phyloP scores from a whole-genome alignment of 2,329 filamentous ascomycete species.

The Claviceps fusiformis region DNA sequence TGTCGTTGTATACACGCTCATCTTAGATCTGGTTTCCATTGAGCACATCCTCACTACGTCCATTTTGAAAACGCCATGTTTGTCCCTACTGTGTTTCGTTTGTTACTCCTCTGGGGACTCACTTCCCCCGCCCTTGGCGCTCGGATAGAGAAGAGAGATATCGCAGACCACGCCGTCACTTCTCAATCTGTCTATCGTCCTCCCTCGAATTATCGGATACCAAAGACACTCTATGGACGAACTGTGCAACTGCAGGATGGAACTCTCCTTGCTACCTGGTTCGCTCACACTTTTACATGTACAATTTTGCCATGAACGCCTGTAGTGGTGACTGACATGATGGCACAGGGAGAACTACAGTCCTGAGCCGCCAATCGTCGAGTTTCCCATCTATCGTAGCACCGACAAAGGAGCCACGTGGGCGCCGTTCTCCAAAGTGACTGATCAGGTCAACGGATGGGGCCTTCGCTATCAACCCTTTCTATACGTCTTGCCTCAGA shows the following conservation, averaged over 20 bases:
- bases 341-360: not conserved
- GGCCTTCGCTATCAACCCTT: not conserved
- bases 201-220: not conserved
- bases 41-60: not conserved
- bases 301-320: too few relatives aligned
- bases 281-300: not conserved
- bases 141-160: not conserved
- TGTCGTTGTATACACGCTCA: not conserved
- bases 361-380: not conserved
- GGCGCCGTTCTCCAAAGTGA: not conserved
- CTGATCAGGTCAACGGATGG: not conserved
- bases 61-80: not conserved
- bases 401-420: not conserved
- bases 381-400: not conserved
- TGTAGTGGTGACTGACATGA: not conserved
- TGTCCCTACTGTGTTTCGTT: not conserved
- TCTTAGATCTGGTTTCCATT: not conserved
- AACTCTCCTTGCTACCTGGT: not conserved
- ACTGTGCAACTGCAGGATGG: not conserved
- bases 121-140: not conserved
- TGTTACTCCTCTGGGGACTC: not conserved
- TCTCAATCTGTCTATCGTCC: not conserved
- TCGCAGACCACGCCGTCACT: not conserved
- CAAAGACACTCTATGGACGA: not conserved
- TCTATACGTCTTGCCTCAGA: not conserved